Conservation (phyloP, 805 yeast genomes). For the Starmerella stellata region DNA sequence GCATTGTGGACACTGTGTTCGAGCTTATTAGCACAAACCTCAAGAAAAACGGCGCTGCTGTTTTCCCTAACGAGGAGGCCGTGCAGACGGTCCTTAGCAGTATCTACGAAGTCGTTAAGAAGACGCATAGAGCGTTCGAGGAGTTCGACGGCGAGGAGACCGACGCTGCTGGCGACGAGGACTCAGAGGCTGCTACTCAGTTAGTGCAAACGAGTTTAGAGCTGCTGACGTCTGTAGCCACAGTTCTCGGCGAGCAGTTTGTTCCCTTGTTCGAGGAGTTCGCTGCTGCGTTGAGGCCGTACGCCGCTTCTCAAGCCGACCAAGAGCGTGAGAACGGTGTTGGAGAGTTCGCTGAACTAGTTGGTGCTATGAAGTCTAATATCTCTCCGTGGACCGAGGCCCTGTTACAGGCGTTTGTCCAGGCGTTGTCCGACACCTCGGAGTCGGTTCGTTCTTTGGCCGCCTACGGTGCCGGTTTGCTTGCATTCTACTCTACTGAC, state of each 20-base stretch:
- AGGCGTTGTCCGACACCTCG: slow-evolving; percentile 52
- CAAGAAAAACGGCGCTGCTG: slow-evolving; percentile 49
- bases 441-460: slow-evolving; percentile 80
- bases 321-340: slow-evolving; percentile 66
- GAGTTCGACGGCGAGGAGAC: slow-evolving; percentile 38
- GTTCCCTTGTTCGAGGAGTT: slow-evolving; percentile 59
- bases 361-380: slow-evolving; percentile 46
- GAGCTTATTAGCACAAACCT: slow-evolving; percentile 55
- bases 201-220: slow-evolving; percentile 74
- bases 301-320: slow-evolving; percentile 31
- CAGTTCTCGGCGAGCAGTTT: slow-evolving; percentile 66
- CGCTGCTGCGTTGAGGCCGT: slow-evolving; percentile 38
- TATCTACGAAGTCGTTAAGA: slow-evolving; percentile 54
- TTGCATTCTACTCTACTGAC: slow-evolving; percentile 35
- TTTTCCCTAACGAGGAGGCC: slow-evolving; percentile 37
- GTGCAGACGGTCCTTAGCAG: slow-evolving; percentile 55
- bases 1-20: slow-evolving; percentile 62
- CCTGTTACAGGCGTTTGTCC: slow-evolving; percentile 43
- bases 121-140: slow-evolving; percentile 40
- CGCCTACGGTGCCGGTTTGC: slow-evolving; percentile 84
- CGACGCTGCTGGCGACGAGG: slow-evolving; percentile 38
- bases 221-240: slow-evolving; percentile 58
- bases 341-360: slow-evolving; percentile 83
- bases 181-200: slow-evolving; percentile 40
- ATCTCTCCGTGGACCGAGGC: slow-evolving; percentile 51